A percentile compares a stretch with the other conserved stretches of the same genome.
phyloP scores from a whole-genome alignment of 805 yeast genomes.

The Pichia scutulata region DNA sequence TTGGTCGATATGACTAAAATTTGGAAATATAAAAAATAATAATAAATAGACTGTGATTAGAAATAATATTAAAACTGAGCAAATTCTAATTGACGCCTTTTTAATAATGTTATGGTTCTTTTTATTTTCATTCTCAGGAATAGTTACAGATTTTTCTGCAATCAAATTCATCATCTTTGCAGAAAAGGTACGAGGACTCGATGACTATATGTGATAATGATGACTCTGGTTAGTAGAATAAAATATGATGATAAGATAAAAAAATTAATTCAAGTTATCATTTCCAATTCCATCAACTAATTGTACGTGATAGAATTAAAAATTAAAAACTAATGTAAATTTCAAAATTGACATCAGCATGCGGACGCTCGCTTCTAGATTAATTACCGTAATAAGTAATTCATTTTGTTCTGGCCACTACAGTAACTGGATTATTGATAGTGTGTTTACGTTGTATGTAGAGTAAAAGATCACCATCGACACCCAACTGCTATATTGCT shows the following conservation, averaged over 20 bases:
- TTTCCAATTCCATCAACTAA: background rate
- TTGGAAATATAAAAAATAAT: background rate
- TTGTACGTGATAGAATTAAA: too few species aligned
- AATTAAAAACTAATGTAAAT: too few species aligned
- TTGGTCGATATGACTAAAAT: background rate
- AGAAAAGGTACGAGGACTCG: too few species aligned
- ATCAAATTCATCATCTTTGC: too few species aligned
- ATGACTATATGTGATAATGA: background rate
- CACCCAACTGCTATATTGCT: too few species aligned
- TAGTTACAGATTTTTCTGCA: background rate
- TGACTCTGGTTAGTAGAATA: background rate
- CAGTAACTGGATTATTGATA: too few species aligned
- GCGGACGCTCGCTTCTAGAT: background rate
- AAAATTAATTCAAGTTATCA: too few species aligned
- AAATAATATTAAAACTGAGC: background rate
- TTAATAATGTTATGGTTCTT: background rate
- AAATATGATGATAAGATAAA: too few species aligned
- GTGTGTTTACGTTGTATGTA: too few species aligned
- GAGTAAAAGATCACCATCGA: too few species aligned
- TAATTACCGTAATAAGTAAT: too few species aligned
- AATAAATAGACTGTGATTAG: background rate
- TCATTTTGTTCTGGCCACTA: background rate
- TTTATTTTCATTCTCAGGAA: too few species aligned
- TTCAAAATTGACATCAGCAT: background rate
- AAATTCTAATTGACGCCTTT: background rate